These are phyloP conservation scores for Xylaria sp. DNA, from an alignment of 2,329 filamentous ascomycete genomes.

Conservation along the genomic window DNA sequence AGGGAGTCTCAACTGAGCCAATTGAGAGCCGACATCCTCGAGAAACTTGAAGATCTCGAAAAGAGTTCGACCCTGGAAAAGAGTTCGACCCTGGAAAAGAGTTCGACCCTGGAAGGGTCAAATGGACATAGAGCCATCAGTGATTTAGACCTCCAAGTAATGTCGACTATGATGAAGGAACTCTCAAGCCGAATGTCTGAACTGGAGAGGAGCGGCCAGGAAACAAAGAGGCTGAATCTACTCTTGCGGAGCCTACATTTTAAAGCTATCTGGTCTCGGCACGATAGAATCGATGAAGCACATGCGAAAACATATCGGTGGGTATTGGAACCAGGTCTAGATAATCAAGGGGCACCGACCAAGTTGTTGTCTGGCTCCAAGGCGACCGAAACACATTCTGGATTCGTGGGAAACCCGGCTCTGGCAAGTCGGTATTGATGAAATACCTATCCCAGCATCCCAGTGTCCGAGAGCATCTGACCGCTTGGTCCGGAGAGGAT, in stretches of 20 bases:
- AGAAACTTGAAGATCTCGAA: not conserved
- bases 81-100: no score
- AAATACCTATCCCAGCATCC: not conserved
- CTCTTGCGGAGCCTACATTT: slow-evolving; percentile 9
- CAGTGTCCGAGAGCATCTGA: not conserved
- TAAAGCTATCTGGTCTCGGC: slow-evolving; percentile 1
- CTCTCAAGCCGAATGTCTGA: not conserved
- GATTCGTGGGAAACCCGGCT: not conserved
- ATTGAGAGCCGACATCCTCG: slow-evolving; percentile 5
- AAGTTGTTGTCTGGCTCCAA: not conserved
- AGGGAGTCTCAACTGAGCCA: not conserved
- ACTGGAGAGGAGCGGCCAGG: not conserved
- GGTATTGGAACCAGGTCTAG: not conserved
- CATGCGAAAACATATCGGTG: not conserved
- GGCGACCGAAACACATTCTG: not conserved
- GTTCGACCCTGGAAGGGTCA: not conserved
- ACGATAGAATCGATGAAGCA: not conserved
- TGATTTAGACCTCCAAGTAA: not conserved
- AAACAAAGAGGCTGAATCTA: not conserved
- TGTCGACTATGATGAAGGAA: not conserved
- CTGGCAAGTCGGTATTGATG: not conserved
- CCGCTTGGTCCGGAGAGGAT: not conserved
- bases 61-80: not conserved
- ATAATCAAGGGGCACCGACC: not conserved
- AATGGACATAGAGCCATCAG: not conserved